phyloP scores from a whole-genome alignment of 73 alveolate species.

The Tetrahymena malaccensis region DNA sequence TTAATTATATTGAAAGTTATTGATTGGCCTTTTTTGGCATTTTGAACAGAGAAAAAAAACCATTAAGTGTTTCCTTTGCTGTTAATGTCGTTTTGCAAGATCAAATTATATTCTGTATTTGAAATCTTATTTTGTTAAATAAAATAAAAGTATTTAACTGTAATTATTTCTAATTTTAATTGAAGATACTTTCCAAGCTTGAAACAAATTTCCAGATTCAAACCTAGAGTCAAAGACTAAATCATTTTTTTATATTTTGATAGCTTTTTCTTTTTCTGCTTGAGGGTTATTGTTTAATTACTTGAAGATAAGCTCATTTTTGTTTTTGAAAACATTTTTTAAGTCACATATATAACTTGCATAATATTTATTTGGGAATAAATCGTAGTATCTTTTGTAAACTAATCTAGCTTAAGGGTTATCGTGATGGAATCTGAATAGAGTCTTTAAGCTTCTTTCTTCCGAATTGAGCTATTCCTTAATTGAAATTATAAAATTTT shows the following conservation, averaged over 20 bases:
- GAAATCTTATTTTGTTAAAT: not conserved
- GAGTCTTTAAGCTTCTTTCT: not conserved
- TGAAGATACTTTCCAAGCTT: constrained; percentile 23
- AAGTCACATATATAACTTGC: not conserved
- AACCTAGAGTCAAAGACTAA: constrained; percentile 77
- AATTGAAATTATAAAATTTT: too few species aligned
- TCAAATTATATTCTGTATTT: constrained; percentile 72
- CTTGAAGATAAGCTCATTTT: not conserved
- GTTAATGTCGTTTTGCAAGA: constrained; percentile 83
- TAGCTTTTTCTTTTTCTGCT: not conserved
- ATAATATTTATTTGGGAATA: not conserved
- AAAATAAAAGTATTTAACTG: not conserved
- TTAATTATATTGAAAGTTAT: constrained; percentile 74
- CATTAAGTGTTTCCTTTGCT: constrained; percentile 90
- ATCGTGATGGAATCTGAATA: not conserved
- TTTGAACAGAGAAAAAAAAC: constrained; percentile 80
- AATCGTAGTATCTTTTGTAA: not conserved
- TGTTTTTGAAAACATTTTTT: not conserved
- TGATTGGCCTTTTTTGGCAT: constrained; percentile 46
- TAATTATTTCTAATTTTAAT: not conserved
- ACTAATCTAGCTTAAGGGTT: not conserved
- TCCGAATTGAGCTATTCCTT: not conserved
- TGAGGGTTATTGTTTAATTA: not conserved
- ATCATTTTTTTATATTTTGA: not conserved
- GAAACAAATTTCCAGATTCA: constrained; percentile 74